A percentile compares a stretch with the other conserved stretches of the same genome.
phyloP scores from a whole-genome alignment of 805 yeast species.

The Peterozyma xylosa region DNA sequence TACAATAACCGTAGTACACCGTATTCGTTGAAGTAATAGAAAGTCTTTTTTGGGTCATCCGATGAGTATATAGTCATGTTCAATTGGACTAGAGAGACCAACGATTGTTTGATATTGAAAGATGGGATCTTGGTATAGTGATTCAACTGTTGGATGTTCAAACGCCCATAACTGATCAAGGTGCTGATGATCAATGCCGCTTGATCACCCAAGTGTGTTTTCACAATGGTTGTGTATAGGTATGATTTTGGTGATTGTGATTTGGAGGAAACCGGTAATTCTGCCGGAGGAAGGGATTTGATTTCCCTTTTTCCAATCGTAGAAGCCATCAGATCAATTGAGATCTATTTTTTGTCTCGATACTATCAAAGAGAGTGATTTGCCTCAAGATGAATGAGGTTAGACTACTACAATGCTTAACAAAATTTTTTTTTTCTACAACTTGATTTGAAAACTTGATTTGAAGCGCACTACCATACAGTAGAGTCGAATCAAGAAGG shows the following conservation, averaged over 20 bases:
- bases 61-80: conserved; percentile 66
- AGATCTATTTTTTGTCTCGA: too few species aligned
- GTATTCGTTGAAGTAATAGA: conserved; percentile 54
- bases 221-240: conserved; percentile 45
- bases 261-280: conserved; percentile 28
- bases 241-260: conserved; percentile 59
- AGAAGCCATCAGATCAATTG: too few species aligned
- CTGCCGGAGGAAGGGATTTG: conserved; percentile 9
- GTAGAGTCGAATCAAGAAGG: too few species aligned
- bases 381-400: too few species aligned
- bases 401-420: too few species aligned
- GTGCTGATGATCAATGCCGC: conserved; percentile 58
- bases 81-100: conserved; percentile 74
- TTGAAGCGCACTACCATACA: too few species aligned
- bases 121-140: conserved; percentile 37
- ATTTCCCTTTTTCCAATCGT: not conserved
- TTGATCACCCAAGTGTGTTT: conserved; percentile 59
- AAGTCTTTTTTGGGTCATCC: conserved; percentile 29
- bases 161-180: conserved; percentile 62
- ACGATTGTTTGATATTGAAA: conserved; percentile 48
- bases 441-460: too few species aligned
- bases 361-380: too few species aligned
- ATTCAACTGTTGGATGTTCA: conserved; percentile 47
- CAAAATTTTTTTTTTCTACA: not conserved
- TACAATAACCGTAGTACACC: conserved; percentile 63